A percentile compares a stretch with the other conserved stretches of the same genome.
Conservation (phyloP, 2,329 filamentous ascomycete genomes). For the Venturia oleaginea region DNA sequence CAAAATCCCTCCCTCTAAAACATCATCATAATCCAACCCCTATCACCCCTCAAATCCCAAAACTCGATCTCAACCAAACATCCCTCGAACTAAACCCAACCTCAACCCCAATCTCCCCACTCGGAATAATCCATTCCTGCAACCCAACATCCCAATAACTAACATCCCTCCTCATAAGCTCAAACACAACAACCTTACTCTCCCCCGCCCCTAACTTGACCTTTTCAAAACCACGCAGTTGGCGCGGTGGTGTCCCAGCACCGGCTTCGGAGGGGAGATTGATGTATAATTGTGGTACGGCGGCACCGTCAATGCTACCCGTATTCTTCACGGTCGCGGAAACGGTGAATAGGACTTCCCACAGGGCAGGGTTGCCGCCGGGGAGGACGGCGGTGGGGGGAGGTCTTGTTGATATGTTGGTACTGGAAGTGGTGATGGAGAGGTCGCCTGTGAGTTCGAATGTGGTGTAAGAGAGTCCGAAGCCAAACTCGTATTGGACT, state of each 20-base stretch:
- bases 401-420: conserved; percentile 25
- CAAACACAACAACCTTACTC: conserved; percentile 8
- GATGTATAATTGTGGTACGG: conserved; percentile 62
- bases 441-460: conserved; percentile 50
- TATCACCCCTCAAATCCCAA: not conserved
- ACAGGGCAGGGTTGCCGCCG: conserved; percentile 26
- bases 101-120: not conserved
- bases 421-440: conserved; percentile 38
- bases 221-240: conserved; percentile 21
- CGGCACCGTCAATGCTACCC: conserved; percentile 47
- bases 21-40: not conserved
- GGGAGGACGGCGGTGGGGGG: conserved; percentile 22
- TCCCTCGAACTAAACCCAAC: conserved; percentile 8
- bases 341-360: conserved; percentile 34
- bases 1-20: not conserved
- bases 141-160: conserved; percentile 14
- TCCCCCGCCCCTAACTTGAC: conserved; percentile 11
- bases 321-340: conserved; percentile 55
- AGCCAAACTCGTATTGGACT: conserved; percentile 54
- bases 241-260: conserved; percentile 23
- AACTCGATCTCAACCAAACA: not conserved
- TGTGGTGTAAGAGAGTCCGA: conserved; percentile 47
- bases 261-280: conserved; percentile 23
- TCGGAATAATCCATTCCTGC: conserved; percentile 15
- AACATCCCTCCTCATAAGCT: conserved; percentile 15